Evolutionary conservation across 495 filamentous ascomycete genomes (phyloP), one percentile per base, ranked within the genome.

Genomic region (Aspergillus panamensis): DNA sequence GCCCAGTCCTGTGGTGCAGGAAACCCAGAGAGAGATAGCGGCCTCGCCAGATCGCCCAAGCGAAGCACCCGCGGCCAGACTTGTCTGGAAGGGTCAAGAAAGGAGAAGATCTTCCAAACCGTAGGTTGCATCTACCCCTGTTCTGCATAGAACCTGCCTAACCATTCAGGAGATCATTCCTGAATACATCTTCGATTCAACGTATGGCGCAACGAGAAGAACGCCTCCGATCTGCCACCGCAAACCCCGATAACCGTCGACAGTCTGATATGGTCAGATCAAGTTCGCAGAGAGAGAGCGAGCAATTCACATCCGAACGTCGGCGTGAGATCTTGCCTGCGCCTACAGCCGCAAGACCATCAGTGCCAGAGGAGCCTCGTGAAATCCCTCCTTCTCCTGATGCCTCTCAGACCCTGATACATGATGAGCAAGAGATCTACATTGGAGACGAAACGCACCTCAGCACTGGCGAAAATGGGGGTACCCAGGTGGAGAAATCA

Each of bases 81-180:
- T 5, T 25, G 25, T 25, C 25, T 25, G 2, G 25, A 25, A 25
- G 25, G 25, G 25, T 25, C 25, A 9, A 3, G 57, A 56, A 32
- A 57, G 55, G 21, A 55, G 62, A 44, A 60, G 58, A n/a, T 59
- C 65, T 29, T 59, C 32, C 6, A 63, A 51, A 53, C 49, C 45
- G 61, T 67, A 39, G 52, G 59, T 60, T 4, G 6, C 9, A 45
- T 45, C 31, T 9, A 1, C n/a, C 19, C 8, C 21, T 3, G 20
- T 12, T 17, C 1, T 53, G 10, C 30, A 8, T 45, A 25, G n/a
- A 39, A n/a, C 16, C 10, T 20, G 12, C 20, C 12, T 53, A 59
- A 54, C 55, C 39, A 32, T 29, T 16, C 10, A 16, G 8, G 40
- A 66, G 66, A 16, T 44, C 56, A 3, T 65, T 60, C 14, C 42